These are phyloP conservation scores for Curvularia verruculosa DNA, from an alignment of 2,329 filamentous ascomycete genomes.

Conservation along the genomic window DNA sequence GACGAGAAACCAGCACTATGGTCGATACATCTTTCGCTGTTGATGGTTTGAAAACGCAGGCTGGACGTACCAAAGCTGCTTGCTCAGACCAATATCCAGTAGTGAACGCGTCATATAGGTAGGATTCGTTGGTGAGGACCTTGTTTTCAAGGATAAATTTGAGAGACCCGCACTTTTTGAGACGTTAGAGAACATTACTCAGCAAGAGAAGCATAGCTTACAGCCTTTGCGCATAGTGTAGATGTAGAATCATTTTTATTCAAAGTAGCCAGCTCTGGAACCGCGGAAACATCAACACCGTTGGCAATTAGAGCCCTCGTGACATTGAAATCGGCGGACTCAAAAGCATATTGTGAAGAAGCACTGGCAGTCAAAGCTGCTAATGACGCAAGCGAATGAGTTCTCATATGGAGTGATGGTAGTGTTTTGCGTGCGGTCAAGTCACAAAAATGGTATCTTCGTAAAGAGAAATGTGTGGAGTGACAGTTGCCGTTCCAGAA, in stretches of 20 bases:
- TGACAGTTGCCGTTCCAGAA: background rate
- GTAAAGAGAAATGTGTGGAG: slow-evolving; percentile 25
- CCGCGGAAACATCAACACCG: slow-evolving; percentile 25
- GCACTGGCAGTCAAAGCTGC: slow-evolving; percentile 12
- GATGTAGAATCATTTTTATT: background rate
- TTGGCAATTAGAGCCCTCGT: slow-evolving; percentile 25
- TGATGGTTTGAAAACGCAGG: slow-evolving; percentile 35
- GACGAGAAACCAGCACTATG: slow-evolving; percentile 26
- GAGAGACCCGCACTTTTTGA: slow-evolving; percentile 30
- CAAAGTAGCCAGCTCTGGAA: slow-evolving; percentile 20
- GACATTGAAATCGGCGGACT: slow-evolving; percentile 26
- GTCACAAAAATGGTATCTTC: background rate
- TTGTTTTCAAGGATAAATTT: slow-evolving; percentile 29
- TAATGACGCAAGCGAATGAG: slow-evolving; percentile 6
- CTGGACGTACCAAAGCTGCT: slow-evolving; percentile 30
- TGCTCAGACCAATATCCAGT: slow-evolving; percentile 36
- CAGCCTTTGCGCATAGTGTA: slow-evolving; percentile 26
- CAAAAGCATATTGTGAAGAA: slow-evolving; percentile 19
- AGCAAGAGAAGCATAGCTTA: slow-evolving; percentile 12
- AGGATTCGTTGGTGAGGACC: slow-evolving; percentile 17
- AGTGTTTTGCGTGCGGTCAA: background rate
- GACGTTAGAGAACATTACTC: slow-evolving; percentile 3
- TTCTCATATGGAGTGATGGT: slow-evolving; percentile 12
- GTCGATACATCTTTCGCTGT: slow-evolving; percentile 28
- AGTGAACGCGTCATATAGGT: slow-evolving; percentile 28